These are phyloP conservation scores for Piper betle DNA, from an alignment of 164 flowering plant genomes.

Conservation along the genomic window DNA sequence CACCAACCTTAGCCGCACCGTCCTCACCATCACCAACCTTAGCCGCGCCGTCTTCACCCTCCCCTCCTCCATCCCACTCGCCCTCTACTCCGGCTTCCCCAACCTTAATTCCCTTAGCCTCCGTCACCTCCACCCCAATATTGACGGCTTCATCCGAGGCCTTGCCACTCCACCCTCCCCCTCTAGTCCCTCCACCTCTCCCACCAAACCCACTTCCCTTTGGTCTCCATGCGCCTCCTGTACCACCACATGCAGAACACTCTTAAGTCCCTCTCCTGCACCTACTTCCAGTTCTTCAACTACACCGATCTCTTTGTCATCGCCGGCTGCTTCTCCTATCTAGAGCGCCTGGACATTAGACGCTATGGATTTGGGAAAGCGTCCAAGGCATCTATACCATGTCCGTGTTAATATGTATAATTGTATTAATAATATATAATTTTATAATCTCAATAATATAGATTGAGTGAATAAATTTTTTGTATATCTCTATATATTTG, in stretches of 20 bases:
- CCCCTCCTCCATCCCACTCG: conserved; percentile 9
- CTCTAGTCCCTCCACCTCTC: conserved; percentile 35
- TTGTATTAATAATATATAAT: too few relatives aligned
- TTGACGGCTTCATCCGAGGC: conserved; percentile 14
- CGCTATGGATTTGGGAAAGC: conserved; percentile 11
- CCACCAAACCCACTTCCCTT: conserved; percentile 22
- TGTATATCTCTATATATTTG: too few relatives aligned
- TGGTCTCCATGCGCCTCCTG: conserved; percentile 13
- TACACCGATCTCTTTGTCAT: conserved; percentile 27
- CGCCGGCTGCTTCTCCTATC: conserved; percentile 21
- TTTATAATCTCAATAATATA: too few relatives aligned
- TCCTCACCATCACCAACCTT: conserved; percentile 21
- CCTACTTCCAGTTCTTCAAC: conserved; percentile 10
- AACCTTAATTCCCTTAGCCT: conserved; percentile 23
- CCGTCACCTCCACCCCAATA: conserved; percentile 11
- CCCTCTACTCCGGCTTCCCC: conserved; percentile 26
- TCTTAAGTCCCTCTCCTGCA: conserved; percentile 27
- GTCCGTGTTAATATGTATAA: too few relatives aligned
- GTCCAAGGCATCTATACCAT: conserved; percentile 18
- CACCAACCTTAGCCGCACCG: conserved; percentile 28
- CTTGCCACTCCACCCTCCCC: conserved; percentile 19
- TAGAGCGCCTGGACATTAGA: conserved; percentile 46
- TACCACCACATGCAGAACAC: conserved; percentile 12
- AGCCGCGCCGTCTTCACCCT: too few relatives aligned
- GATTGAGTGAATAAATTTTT: too few relatives aligned